phyloP scores from a whole-genome alignment of 2,329 filamentous ascomycete genomes.

The Didymella glomerata region DNA sequence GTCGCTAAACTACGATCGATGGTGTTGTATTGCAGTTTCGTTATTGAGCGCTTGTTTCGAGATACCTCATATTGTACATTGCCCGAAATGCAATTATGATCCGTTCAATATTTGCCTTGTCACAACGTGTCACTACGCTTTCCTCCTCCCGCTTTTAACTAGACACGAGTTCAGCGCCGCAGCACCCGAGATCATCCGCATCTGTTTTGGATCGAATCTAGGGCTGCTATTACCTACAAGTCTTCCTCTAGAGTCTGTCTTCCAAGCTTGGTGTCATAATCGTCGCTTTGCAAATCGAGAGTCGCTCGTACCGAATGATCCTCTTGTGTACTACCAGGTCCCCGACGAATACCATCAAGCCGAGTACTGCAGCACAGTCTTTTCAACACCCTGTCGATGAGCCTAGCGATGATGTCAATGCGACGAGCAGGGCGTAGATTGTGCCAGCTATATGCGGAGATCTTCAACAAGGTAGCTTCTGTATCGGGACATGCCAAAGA shows the following conservation, averaged over 20 bases:
- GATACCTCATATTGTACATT: slow-evolving; percentile 16
- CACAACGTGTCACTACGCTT: neutral
- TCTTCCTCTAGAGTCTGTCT: neutral
- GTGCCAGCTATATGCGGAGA: neutral
- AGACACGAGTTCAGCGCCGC: too few relatives aligned
- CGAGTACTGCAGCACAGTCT: neutral
- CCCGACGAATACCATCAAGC: neutral
- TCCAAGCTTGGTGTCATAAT: neutral
- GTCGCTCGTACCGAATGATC: neutral
- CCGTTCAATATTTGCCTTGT: neutral
- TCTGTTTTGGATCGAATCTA: neutral
- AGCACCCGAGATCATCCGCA: too few relatives aligned
- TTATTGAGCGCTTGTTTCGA: slow-evolving; percentile 20
- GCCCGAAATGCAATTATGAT: neutral
- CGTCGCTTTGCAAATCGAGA: neutral
- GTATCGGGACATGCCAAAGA: neutral
- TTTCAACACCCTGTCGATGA: neutral
- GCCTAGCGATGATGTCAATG: neutral
- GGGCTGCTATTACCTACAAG: neutral
- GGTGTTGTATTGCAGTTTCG: neutral
- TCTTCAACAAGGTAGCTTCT: neutral
- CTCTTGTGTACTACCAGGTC: neutral
- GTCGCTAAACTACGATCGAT: slow-evolving; percentile 35
- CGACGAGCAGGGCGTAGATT: neutral
- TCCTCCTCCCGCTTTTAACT: neutral